Base-by-base conservation (phyloP, 257 asterid genomes). In the Handroanthus guayacan region DNA sequence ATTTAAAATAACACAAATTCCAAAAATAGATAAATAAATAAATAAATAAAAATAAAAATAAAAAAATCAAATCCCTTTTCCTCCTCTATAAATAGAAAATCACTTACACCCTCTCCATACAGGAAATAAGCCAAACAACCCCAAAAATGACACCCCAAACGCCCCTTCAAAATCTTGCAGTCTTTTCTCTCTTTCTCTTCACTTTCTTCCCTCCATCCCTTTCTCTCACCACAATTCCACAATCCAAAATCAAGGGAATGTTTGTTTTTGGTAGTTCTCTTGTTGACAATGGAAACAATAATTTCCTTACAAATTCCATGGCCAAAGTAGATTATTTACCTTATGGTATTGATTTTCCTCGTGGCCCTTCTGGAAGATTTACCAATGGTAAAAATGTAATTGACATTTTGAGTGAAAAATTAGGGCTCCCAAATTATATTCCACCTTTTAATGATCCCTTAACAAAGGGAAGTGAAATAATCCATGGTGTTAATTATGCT, bases 241-340 rank as follows among this genome's bases (percentile, higher is more conserved):
- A 37, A 2, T 6, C 62, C 63, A 89, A 75, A 60, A 72, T 64
- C 25, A 80, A 67, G 51, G 98, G 97, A 51, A 84, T 93, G 89
- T 93, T 93, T 83, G 93, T 91, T 5, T 93, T 93, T 80, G 98
- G 98, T 31, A 93, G 97, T 10, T 93, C 98, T 14, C 17, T 93
- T 3, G 97, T 91, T 31, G 97, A 93, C 72, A 88, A 89, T 82
- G 98, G 98, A 34, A 93, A 92, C 82, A 92, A 92, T 77, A 92
- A 92, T 51, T 82, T 82, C 82, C 84, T 89, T 14, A 5, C 69
- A 41, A 84, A 86, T 4, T 77, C 91, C 34, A 17, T 85, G 11
- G 96, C 96, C 69, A 92, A 81, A 31, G 98, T 83, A 4, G 84
- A 92, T 63, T 92, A 80, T 79, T 67, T 63, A 6, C 97, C 97